Conservation (phyloP, 2,329 filamentous ascomycete species). For the Diaporthe ilicicola region DNA sequence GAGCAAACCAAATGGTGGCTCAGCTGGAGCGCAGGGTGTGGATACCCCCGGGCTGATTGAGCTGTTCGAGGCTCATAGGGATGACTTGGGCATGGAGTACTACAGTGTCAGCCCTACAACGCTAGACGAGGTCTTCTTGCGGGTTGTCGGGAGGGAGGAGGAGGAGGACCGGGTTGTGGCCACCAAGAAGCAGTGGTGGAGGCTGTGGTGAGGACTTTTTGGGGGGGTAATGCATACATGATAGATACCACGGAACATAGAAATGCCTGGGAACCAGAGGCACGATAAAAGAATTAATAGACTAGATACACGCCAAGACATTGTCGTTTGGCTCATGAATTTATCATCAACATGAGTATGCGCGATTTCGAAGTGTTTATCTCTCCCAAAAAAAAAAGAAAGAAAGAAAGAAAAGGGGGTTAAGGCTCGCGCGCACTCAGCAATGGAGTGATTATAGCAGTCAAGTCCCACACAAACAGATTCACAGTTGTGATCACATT, state of each 20-base stretch:
- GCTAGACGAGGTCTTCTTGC: slow-evolving; percentile 89
- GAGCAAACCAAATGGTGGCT: neutral
- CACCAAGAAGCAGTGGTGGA: slow-evolving; percentile 30
- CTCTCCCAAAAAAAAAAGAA: no score
- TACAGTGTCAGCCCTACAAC: slow-evolving; percentile 89
- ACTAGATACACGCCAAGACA: neutral
- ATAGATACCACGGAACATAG: slow-evolving; percentile 24
- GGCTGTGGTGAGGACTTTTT: neutral
- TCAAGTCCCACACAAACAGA: no score
- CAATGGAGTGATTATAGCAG: neutral
- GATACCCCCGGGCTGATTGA: slow-evolving; percentile 31
- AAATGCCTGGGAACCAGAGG: neutral
- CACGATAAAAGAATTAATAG: slow-evolving; percentile 2
- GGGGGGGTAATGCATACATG: slow-evolving; percentile 1
- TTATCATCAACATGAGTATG: neutral
- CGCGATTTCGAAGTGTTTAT: neutral
- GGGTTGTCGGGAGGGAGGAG: slow-evolving; percentile 85
- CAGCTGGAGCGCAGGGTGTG: slow-evolving; percentile 49
- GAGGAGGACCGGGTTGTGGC: slow-evolving; percentile 54
- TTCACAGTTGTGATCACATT: no score
- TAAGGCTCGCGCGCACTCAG: neutral
- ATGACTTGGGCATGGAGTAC: slow-evolving; percentile 77
- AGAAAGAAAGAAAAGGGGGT: no score
- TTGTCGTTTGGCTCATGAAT: neutral
- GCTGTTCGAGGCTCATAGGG: slow-evolving; percentile 75